Percentiles rank a stretch among this genome's conserved stretches.
Evolutionary conservation across 768 basidiomycete genomes (phyloP).

Genomic region (Lentinula boryana): DNA sequence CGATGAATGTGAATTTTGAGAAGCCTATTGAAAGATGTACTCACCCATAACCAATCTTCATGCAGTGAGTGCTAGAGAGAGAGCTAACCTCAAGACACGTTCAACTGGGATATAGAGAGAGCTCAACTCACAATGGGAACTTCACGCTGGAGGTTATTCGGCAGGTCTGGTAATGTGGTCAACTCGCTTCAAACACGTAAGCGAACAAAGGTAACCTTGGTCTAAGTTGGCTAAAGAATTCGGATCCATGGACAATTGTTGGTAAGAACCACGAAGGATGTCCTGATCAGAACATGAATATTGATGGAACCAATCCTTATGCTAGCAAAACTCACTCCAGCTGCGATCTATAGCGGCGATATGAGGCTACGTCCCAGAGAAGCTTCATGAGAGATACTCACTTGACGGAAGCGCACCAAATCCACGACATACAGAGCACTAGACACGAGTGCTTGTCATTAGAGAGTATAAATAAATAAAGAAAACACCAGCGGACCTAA

Average conservation of each 20-base stretch:
- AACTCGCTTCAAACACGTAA: neutral
- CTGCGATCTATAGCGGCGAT: constrained; percentile 32
- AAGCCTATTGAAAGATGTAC: constrained; percentile 8
- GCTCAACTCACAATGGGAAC: constrained; percentile 79
- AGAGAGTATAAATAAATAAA: neutral
- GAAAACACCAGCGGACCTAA: constrained; percentile 50
- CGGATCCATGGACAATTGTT: constrained; percentile 90
- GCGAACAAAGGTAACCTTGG: constrained; percentile 55
- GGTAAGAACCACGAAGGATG: constrained; percentile 87
- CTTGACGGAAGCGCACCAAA: constrained; percentile 90
- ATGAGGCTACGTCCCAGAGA: neutral
- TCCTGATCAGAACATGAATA: constrained; percentile 41
- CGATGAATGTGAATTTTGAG: neutral
- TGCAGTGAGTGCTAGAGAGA: constrained; percentile 67
- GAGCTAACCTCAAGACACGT: neutral
- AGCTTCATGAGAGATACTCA: constrained; percentile 22
- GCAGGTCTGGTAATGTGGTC: constrained; percentile 57
- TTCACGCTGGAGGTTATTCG: constrained; percentile 88
- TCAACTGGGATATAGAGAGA: neutral
- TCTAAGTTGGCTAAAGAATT: constrained; percentile 92
- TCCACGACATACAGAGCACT: constrained; percentile 97
- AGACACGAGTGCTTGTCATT: constrained; percentile 9
- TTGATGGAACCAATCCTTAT: neutral
- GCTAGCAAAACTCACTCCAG: constrained; percentile 33
- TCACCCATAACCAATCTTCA: constrained; percentile 95